Conservation (phyloP, 345 rosid genomes). For the Eucalyptus marginata region DNA sequence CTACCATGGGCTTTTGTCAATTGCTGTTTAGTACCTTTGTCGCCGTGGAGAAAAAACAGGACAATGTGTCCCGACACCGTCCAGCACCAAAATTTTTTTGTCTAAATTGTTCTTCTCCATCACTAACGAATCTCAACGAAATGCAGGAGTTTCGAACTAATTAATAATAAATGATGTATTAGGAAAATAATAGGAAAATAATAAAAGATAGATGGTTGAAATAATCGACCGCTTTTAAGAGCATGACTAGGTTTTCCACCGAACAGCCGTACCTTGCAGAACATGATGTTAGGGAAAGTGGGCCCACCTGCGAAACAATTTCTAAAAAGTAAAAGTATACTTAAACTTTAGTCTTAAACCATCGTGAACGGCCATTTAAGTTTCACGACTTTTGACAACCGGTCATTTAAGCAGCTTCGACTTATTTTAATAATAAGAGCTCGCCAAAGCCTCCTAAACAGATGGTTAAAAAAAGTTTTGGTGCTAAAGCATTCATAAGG, state of each 20-base stretch:
- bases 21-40: background rate
- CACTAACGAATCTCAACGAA: background rate
- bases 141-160: background rate
- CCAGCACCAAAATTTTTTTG: background rate
- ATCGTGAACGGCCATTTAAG: background rate
- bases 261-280: background rate
- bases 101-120: background rate
- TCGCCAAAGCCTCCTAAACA: background rate
- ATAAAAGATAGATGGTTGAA: background rate
- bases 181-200: too few species aligned
- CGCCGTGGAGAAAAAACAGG: background rate
- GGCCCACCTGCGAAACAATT: background rate
- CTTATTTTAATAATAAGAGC: background rate
- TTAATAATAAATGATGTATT: background rate
- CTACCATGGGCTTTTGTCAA: background rate
- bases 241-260: background rate
- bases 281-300: background rate
- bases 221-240: background rate
- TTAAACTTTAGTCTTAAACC: too few species aligned
- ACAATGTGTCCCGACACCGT: background rate
- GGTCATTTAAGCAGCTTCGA: background rate
- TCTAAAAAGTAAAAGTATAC: background rate
- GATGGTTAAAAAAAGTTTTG: too few species aligned
- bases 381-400: background rate
- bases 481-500: too few species aligned